Conservation (phyloP, 257 asterid genomes). For the Linderniella brevidens region DNA sequence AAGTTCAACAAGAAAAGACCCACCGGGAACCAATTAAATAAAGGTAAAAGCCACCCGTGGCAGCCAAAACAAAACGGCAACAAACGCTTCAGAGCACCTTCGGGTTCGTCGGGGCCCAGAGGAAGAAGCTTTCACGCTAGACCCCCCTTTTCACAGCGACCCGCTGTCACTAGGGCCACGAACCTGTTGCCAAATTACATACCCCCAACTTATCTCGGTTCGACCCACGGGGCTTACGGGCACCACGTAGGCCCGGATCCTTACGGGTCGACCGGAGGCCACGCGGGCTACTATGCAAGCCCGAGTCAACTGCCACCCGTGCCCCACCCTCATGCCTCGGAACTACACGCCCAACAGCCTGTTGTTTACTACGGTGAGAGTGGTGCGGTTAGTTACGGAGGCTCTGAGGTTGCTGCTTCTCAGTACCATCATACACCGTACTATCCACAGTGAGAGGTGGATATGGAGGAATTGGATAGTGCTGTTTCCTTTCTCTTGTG, state of each 20-base stretch:
- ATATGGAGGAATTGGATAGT: neutral
- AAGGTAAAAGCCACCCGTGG: neutral
- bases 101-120: too few relatives aligned
- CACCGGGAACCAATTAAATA: constrained; percentile 11
- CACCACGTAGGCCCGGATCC: constrained; percentile 16
- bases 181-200: too few relatives aligned
- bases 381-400: constrained; percentile 19
- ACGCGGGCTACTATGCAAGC: constrained; percentile 23
- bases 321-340: constrained; percentile 23
- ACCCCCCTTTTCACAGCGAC: too few relatives aligned
- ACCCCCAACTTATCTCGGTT: too few relatives aligned
- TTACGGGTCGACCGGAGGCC: too few relatives aligned
- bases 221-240: constrained; percentile 27
- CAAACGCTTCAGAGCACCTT: neutral
- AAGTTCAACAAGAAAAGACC: constrained; percentile 30
- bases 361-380: constrained; percentile 22
- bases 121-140: too few relatives aligned
- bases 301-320: constrained; percentile 18
- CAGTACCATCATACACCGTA: constrained; percentile 28
- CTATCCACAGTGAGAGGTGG: constrained; percentile 32
- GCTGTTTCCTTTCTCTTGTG: too few relatives aligned
- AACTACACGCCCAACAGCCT: constrained; percentile 16
- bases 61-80: constrained; percentile 19
- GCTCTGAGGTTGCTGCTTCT: constrained; percentile 25
- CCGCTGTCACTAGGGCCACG: too few relatives aligned